Evolutionary conservation across 768 basidiomycete species (phyloP).

Genomic region (Leccinum rimulosum): DNA sequence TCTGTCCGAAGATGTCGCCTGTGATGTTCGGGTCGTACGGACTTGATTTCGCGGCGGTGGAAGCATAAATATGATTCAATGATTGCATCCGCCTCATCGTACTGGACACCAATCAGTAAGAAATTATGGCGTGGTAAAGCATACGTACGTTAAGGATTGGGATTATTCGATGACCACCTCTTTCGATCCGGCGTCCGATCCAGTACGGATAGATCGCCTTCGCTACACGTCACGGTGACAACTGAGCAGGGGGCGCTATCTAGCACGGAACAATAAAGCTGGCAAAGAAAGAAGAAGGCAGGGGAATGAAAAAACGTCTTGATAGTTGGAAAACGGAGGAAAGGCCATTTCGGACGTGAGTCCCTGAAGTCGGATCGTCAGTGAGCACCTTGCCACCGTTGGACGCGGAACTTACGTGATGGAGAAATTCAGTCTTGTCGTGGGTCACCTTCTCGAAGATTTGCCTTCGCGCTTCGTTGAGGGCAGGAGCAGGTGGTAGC

Average conservation of each 20-base stretch:
- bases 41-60: conserved; percentile 90
- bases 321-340: conserved; percentile 71
- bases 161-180: conserved; percentile 82
- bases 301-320: conserved; percentile 61
- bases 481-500: conserved; percentile 54
- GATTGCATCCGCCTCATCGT: conserved; percentile 84
- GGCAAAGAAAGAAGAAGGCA: conserved; percentile 66
- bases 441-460: conserved; percentile 90
- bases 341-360: conserved; percentile 61
- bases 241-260: conserved; percentile 59
- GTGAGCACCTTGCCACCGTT: not conserved
- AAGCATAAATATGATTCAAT: conserved; percentile 98
- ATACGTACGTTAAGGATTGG: conserved; percentile 79
- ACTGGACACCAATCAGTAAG: conserved; percentile 38
- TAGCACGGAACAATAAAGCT: conserved; percentile 63
- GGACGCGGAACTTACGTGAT: conserved; percentile 61
- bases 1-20: conserved; percentile 86
- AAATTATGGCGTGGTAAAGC: not conserved
- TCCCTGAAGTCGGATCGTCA: conserved; percentile 37
- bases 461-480: conserved; percentile 69
- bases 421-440: conserved; percentile 85
- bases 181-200: conserved; percentile 78
- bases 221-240: conserved; percentile 58
- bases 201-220: conserved; percentile 83
- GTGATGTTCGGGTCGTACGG: conserved; percentile 89